Evolutionary conservation across 257 asterid genomes (phyloP), one percentile per base, ranked within the genome.

Genomic region (Craterostigma plantagineum): DNA sequence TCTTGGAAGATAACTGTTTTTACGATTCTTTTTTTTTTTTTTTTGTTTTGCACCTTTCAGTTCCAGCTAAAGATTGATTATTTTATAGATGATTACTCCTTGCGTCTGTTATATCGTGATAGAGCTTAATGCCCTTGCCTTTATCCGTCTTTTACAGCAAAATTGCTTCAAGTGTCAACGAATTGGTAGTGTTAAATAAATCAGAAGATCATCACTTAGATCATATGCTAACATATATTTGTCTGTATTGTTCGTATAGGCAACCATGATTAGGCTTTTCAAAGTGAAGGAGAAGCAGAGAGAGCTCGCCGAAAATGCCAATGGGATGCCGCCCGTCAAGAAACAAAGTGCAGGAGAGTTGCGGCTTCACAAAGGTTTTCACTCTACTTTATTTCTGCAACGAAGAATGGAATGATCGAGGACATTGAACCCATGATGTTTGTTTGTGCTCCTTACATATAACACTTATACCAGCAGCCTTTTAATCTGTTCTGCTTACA

Each of bases 341-440:
- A 84, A 76, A 68, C 93, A 79, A 62, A 84, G 92, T 68, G 92
- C 95, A 59, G 95, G 93, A 52, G 95, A 84, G 62, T 58, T 84
- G 23, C 95, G 95, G 55, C 87, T 84, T 67, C 81, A 76, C 59
- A 71, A 67, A 71, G 79, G 81, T 72, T 38, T 43, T 23, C 48
- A 42, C 12, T 7, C 45, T 1, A 40, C 17, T 9, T n/a, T 6
- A 2, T 23, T 2, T 6, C 30, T 23, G 2, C 6, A 6, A 23
- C 30, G 30, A 23, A n/a, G n/a, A n/a, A n/a, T n/a, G n/a, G n/a
- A n/a, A 23, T 23, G 6, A 23, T 23, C 6, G 6, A 6, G 30
- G 30, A 36, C 40, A 36, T 10, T 8, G 11, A 9, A 36, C 40
- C 40, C 3, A 3, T 36, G 3, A 10, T 12, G 11, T 36, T 36